Percentiles rank a stretch among this genome's conserved stretches.
Conservation (phyloP, 108 stramenopile species). For the Ochromonas danica region DNA sequence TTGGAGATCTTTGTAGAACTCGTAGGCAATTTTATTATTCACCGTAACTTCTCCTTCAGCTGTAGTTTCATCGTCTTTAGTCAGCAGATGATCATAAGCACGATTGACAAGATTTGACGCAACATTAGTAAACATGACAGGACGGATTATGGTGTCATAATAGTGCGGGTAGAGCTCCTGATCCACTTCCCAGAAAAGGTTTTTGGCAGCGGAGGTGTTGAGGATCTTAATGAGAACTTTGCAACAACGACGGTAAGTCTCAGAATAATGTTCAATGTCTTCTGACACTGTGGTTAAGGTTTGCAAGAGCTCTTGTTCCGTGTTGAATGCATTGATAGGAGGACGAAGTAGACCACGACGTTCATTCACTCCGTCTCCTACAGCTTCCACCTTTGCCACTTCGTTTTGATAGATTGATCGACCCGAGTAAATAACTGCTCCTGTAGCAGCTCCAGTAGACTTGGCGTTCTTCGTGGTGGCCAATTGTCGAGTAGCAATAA, state of each 20-base stretch:
- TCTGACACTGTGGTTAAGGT: too few species aligned
- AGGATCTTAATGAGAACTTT: not conserved
- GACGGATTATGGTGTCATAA: not conserved
- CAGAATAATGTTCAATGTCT: constrained; percentile 3
- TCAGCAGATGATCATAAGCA: not conserved
- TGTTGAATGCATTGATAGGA: too few species aligned
- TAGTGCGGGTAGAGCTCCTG: constrained; percentile 10
- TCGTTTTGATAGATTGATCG: not conserved
- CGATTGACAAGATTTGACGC: constrained; percentile 19
- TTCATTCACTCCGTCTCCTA: too few species aligned
- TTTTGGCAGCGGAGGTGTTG: not conserved
- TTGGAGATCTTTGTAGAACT: not conserved
- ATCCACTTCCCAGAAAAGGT: constrained; percentile 25
- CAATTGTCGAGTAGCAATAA: too few species aligned
- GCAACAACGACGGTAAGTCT: constrained; percentile 4
- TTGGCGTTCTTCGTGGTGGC: too few species aligned
- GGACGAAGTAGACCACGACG: too few species aligned
- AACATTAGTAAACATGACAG: not conserved
- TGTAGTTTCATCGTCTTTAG: not conserved
- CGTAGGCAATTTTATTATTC: not conserved
- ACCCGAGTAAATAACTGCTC: too few species aligned
- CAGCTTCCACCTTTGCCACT: not conserved
- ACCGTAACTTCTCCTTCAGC: not conserved
- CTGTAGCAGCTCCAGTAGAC: too few species aligned
- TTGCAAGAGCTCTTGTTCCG: too few species aligned